Evolutionary conservation across 805 yeast species (phyloP).

Genomic region (Nakazawaea ernobii): DNA sequence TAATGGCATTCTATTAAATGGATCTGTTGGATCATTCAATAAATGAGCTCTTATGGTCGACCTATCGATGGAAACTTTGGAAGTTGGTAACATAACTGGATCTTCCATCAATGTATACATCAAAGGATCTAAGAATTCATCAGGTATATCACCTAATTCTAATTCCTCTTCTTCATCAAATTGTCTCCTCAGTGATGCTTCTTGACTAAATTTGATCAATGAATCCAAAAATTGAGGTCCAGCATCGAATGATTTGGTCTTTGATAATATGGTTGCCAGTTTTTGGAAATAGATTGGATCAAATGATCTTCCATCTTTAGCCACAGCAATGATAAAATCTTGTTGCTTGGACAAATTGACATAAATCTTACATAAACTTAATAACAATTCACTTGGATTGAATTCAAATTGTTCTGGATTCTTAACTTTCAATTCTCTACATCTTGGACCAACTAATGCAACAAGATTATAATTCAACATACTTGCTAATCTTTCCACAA

Average conservation of each 20-base stretch:
- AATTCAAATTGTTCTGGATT: slow-evolving; percentile 80
- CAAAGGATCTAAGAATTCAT: slow-evolving; percentile 93
- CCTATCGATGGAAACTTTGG: slow-evolving; percentile 80
- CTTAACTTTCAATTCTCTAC: slow-evolving; percentile 79
- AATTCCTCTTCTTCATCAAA: slow-evolving; percentile 76
- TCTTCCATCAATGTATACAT: slow-evolving; percentile 95
- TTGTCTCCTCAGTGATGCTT: slow-evolving; percentile 55
- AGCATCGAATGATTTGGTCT: slow-evolving; percentile 47
- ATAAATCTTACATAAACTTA: slow-evolving; percentile 68
- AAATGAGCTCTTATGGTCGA: slow-evolving; percentile 91
- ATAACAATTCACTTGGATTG: slow-evolving; percentile 68
- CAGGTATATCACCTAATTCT: slow-evolving; percentile 92
- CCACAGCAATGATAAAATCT: slow-evolving; percentile 72
- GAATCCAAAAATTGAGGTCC: slow-evolving; percentile 43
- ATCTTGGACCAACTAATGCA: slow-evolving; percentile 93
- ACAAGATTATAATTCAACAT: slow-evolving; percentile 91
- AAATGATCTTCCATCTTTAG: slow-evolving; percentile 91
- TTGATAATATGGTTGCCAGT: slow-evolving; percentile 61
- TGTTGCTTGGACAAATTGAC: slow-evolving; percentile 60
- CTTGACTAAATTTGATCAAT: slow-evolving; percentile 50
- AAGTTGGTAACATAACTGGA: slow-evolving; percentile 90
- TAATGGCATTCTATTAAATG: slow-evolving; percentile 90
- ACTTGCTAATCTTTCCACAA: slow-evolving; percentile 90
- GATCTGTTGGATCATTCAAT: slow-evolving; percentile 93
- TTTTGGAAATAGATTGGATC: slow-evolving; percentile 57